Percentiles rank a stretch among this genome's conserved stretches.
Evolutionary conservation across 305 asterid genomes (phyloP).

Genomic region (Fraxinus greggii): DNA sequence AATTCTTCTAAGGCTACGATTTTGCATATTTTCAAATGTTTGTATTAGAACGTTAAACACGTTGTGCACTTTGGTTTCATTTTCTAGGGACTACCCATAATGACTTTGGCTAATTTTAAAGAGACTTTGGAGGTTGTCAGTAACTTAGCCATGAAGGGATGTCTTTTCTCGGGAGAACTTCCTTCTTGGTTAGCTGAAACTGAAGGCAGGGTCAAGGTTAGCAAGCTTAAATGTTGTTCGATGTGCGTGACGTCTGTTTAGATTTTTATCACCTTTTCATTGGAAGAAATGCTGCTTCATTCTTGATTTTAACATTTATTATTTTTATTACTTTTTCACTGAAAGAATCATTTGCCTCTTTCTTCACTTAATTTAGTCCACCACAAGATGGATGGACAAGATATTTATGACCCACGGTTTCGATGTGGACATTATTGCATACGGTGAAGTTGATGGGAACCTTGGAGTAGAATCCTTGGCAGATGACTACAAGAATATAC

Average conservation of each 20-base stretch:
- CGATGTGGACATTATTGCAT: constrained; percentile 42
- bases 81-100: constrained; percentile 65
- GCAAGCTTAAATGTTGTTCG: constrained; percentile 16
- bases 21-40: background rate
- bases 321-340: background rate
- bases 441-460: constrained; percentile 43
- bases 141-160: constrained; percentile 69
- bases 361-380: constrained; percentile 35
- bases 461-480: constrained; percentile 32
- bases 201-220: constrained; percentile 48
- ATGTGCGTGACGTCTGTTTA: background rate
- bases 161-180: constrained; percentile 65
- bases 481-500: constrained; percentile 29
- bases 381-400: constrained; percentile 57
- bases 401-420: constrained; percentile 69
- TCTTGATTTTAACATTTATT: background rate
- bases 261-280: constrained; percentile 6
- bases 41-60: background rate
- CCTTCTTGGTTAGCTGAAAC: constrained; percentile 59
- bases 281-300: background rate
- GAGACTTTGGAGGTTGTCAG: constrained; percentile 45
- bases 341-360: constrained; percentile 5
- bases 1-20: background rate
- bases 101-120: constrained; percentile 51
- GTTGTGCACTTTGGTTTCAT: constrained; percentile 4